Evolutionary conservation across 2,329 filamentous ascomycete species (phyloP), one percentile per base, ranked within the genome.

Genomic region (Fusarium armeniacum): DNA sequence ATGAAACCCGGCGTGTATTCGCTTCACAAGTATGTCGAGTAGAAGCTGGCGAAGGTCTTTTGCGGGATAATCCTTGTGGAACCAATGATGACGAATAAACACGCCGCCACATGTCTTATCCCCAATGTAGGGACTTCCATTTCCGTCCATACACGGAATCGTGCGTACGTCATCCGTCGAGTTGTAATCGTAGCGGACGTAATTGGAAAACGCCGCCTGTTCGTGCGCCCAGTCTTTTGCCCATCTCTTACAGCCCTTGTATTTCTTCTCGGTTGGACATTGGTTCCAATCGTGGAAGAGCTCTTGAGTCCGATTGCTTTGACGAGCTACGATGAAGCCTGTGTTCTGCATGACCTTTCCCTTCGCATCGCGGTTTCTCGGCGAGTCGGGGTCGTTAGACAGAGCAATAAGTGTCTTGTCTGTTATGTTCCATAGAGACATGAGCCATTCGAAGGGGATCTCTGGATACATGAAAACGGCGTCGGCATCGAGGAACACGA

Each of bases 401-500:
- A 84, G 79, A 59, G 83, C 81, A 56, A 83, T 71, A 16, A 83
- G 78, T 0, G 81, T 83, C 5, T 78, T 65, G 8, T 73, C 62
- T 13, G 75, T 77, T 50, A 84, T 77, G 58, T 81, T 78, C 83
- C 83, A 85, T 53, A 80, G 77, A 72, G 82, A 83, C 70, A 85
- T 77, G 9, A 85, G 75, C 80, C 81, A 84, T 72, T 85, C 83
- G 28, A 84, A 69, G 2, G 83, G 82, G 0, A 85, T 69, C 22
- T 83, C 77, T 3, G 80, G 78, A 59, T 83, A 77, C 9, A 78
- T 73, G 57, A 84, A 77, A n/a, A 80, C 77, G 30, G 78, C 80
- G 58, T 85, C 83, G 36, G 81, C 78, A 63, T 85, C 83, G 55
- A 84, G 70, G 58, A 82, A 81, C 50, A 85, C 76, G 18, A 84